Evolutionary conservation across 1,139 yeast species (phyloP), one percentile per base, ranked within the genome.

Genomic region (Schizosaccharomyces versatilis): DNA sequence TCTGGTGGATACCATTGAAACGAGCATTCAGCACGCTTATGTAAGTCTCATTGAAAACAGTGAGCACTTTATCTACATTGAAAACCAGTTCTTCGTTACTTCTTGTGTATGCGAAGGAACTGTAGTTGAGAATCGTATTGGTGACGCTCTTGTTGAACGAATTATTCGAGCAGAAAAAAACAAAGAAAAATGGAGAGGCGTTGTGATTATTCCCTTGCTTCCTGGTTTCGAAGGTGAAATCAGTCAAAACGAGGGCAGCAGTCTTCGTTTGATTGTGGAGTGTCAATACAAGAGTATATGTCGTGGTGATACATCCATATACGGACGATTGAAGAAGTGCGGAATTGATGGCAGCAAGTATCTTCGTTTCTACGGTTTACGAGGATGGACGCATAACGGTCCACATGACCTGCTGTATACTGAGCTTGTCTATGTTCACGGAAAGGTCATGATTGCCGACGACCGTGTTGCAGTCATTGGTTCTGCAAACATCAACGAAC

Each of bases 211-310:
- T 59, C 99, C 99, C 2, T 72, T 93, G 61, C 85, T 90, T 94
- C 99, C 99, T 1, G 99, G 98, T 0, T 93, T 93, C 66, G 94
- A 84, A 64, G 81, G 95, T 15, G 85, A 86, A 61, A 94, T 93
- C 41, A 97, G 90, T 66, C 78, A 84, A 60, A 84, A 94, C 6
- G 96, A 86, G 61, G 98, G 96, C 6, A 82, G 95, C 0, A 79
- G 95, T 24, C 90, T 93, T 6, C 77, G 99, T 62, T 83, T 90
- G 40, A 93, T 93, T 62, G 88, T 90, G 94, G 94, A 88, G 69
- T 86, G 97, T 65, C 97, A 93, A 68, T 93, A 79, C 66, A 80
- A 84, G 78, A 81, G 95, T 1, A 93, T 93, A 51, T 84, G 95
- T 1, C 77, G 95, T 65, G 98, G 98, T 1, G 75, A 81, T 12